These are phyloP conservation scores for Pestalotiopsis sp. DNA, from an alignment of 2,329 filamentous ascomycete genomes.

Conservation along the genomic window DNA sequence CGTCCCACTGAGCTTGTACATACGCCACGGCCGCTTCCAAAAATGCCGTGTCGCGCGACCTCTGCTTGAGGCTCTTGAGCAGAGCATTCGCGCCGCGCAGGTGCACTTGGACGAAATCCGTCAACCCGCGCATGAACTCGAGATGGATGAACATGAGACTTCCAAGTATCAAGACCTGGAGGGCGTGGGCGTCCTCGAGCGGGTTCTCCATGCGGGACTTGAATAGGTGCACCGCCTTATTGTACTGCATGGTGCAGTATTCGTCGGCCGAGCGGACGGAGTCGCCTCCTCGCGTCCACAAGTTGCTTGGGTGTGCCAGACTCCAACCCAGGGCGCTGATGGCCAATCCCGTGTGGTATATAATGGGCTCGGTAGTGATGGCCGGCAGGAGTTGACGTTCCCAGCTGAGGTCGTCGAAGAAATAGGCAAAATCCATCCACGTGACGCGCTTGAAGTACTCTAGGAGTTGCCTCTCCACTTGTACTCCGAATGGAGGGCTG, in stretches of 20 bases:
- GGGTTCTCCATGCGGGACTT: neutral
- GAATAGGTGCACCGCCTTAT: neutral
- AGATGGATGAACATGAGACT: conserved; percentile 4
- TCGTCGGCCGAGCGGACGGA: neutral
- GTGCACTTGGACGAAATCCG: neutral
- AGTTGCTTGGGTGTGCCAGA: neutral
- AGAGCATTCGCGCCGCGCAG: neutral
- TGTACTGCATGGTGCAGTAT: conserved; percentile 2
- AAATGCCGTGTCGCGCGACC: neutral
- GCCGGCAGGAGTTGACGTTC: neutral
- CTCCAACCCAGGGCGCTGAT: neutral
- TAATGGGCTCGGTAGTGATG: neutral
- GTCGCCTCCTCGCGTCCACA: neutral
- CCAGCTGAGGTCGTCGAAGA: conserved; percentile 1
- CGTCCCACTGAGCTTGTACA: neutral
- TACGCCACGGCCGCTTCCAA: neutral
- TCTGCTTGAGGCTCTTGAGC: neutral
- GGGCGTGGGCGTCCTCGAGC: neutral
- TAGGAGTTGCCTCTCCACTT: neutral
- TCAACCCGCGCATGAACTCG: neutral
- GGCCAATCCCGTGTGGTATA: neutral
- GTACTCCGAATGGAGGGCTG: neutral
- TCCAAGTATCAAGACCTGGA: neutral
- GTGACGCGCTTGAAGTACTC: neutral
- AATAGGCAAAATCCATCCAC: neutral